Evolutionary conservation across 352 stramenopile genomes (phyloP).

Genomic region (Phytophthora uliginosa): DNA sequence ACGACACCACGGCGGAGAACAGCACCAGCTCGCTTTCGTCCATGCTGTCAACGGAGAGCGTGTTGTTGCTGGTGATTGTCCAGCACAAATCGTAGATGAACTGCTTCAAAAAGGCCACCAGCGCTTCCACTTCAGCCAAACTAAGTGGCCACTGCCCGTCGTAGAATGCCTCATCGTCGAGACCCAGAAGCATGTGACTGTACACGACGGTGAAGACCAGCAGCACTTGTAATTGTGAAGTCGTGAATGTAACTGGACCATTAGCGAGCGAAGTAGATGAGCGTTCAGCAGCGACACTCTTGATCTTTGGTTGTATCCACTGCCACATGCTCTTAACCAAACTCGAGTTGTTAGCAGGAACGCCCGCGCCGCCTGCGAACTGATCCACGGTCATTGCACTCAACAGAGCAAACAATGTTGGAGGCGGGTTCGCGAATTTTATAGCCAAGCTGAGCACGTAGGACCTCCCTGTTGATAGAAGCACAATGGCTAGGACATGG

Average conservation of each 20-base stretch:
- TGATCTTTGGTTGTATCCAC: conserved; percentile 31
- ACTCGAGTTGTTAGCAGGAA: conserved; percentile 11
- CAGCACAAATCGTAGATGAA: conserved; percentile 82
- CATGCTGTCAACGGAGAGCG: conserved; percentile 26
- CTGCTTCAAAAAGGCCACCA: conserved; percentile 70
- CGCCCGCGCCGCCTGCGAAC: not conserved
- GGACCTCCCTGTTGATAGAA: conserved; percentile 50
- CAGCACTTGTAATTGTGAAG: conserved; percentile 48
- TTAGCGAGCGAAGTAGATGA: conserved; percentile 16
- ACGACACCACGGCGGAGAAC: conserved; percentile 65
- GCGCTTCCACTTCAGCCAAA: conserved; percentile 42
- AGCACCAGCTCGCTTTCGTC: conserved; percentile 38
- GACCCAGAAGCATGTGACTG: conserved; percentile 69
- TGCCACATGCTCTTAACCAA: conserved; percentile 53
- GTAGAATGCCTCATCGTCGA: conserved; percentile 83
- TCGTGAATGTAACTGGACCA: conserved; percentile 25
- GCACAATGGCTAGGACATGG: conserved; percentile 46
- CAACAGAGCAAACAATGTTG: conserved; percentile 58
- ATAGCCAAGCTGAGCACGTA: conserved; percentile 60
- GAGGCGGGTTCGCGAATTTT: conserved; percentile 55
- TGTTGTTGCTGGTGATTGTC: conserved; percentile 42
- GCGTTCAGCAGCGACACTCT: conserved; percentile 20
- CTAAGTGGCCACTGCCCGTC: conserved; percentile 65
- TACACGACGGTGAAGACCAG: conserved; percentile 75
- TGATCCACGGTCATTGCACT: conserved; percentile 59